Conservation (phyloP, 192 early-diverging fungal genomes). For the Kappamyces sp. region DNA sequence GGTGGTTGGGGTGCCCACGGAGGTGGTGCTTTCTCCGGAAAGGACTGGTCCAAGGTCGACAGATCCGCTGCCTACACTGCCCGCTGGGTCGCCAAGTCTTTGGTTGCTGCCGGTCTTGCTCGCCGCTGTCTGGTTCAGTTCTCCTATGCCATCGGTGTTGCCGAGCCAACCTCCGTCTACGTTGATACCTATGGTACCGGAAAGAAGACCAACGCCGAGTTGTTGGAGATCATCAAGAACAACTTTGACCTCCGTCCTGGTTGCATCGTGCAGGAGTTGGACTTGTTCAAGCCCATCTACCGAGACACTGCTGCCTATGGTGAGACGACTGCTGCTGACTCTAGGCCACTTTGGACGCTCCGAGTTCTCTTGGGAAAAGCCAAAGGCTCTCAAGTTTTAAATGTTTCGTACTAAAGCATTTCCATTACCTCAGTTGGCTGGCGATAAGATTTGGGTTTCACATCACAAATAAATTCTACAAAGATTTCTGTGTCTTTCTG, state of each 20-base stretch:
- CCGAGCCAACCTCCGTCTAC: slow-evolving; percentile 93
- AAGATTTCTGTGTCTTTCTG: too few relatives aligned
- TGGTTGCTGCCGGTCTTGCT: slow-evolving; percentile 87
- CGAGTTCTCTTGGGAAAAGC: slow-evolving; percentile 92
- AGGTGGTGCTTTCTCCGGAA: slow-evolving; percentile 99
- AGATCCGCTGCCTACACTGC: slow-evolving; percentile 97
- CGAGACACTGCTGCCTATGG: slow-evolving; percentile 94
- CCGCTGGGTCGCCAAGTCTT: slow-evolving; percentile 97
- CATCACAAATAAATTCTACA: too few relatives aligned
- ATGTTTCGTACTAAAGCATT: background rate
- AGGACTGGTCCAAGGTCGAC: slow-evolving; percentile 99
- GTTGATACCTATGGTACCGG: slow-evolving; percentile 96
- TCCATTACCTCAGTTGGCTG: too few relatives aligned
- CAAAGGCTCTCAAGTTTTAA: slow-evolving; percentile 65
- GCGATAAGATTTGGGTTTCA: too few relatives aligned
- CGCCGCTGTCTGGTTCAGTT: slow-evolving; percentile 91
- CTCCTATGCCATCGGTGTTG: slow-evolving; percentile 97
- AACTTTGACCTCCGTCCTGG: slow-evolving; percentile 99
- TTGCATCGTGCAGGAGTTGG: slow-evolving; percentile 95
- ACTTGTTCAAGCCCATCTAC: slow-evolving; percentile 98
- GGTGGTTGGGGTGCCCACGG: slow-evolving; percentile 91
- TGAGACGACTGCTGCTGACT: slow-evolving; percentile 49
- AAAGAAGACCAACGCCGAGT: slow-evolving; percentile 79
- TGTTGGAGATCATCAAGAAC: slow-evolving; percentile 89
- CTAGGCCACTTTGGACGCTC: slow-evolving; percentile 60